Evolutionary conservation across 225 moss, liverwort and hornwort species (phyloP), one percentile per base, ranked within the genome.

Genomic region (Bryum argenteum): DNA sequence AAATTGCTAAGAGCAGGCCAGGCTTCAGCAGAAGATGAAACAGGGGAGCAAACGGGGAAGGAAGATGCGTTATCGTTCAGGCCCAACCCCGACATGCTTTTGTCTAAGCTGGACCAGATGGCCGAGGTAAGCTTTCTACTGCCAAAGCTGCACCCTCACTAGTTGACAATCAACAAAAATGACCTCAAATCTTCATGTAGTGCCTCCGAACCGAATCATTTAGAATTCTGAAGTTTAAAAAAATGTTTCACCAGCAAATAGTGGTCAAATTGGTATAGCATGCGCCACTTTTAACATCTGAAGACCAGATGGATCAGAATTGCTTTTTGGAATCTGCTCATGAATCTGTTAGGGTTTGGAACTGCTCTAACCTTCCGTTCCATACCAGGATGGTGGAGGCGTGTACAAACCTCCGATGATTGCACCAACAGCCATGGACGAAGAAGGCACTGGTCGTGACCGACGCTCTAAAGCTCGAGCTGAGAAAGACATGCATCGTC

Each of bases 391-490:
- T 78, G 84, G 83, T 28, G 97, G 87, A 78, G 97, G 92, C 37
- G 70, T 92, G 16, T 94, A 94, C 18, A 89, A 82, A 66, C 97
- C 97, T 50, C 97, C 94, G 47, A 98, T 94, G 94, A 91, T 94
- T 54, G 90, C 97, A 51, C 94, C 94, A 15, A 79, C 87, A 45
- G 89, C 81, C 56, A 94, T 94, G 94, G 82, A 82, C 10, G 94
- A 89, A 64, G 94, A 92, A 69, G 83, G 80, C 18, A 83, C 33
- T 18, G 80, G 90, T 47, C 89, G 79, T 23, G 89, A 92, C 44
- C 78, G 82, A 71, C 90, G 87, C 57, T 85, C 88, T 20, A 90
- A 85, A 86, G 83, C 63, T 53, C 86, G 94, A 52, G 88, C 88
- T 52, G 94, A 94, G 67, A 94, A 91, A 71, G 97, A 94, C 18